Conservation (phyloP, 495 filamentous ascomycete genomes). For the Aspergillus mulundensis region DNA sequence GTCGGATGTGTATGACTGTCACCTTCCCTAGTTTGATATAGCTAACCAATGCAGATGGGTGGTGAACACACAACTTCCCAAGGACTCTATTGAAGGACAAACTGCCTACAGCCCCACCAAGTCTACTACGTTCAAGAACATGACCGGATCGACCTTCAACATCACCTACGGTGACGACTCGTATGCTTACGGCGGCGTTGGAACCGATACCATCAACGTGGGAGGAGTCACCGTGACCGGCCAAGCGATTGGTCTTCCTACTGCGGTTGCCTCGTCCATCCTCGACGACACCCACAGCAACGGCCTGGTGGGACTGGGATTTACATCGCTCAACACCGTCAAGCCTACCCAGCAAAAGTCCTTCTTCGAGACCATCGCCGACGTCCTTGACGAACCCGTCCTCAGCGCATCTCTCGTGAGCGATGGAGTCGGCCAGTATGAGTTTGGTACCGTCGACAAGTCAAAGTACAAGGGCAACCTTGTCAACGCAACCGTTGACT, state of each 20-base stretch:
- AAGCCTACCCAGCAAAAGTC: slow-evolving; percentile 64
- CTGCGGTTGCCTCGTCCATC: slow-evolving; percentile 59
- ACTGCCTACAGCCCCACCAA: slow-evolving; percentile 58
- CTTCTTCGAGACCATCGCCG: slow-evolving; percentile 74
- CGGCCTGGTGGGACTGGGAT: slow-evolving; percentile 77
- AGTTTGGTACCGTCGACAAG: slow-evolving; percentile 69
- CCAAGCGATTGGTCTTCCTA: slow-evolving; percentile 72
- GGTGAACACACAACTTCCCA: slow-evolving; percentile 61
- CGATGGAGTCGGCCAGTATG: slow-evolving; percentile 62
- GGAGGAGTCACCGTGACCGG: slow-evolving; percentile 62
- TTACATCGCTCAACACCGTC: slow-evolving; percentile 70
- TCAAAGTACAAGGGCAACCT: slow-evolving; percentile 62
- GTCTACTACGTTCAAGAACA: slow-evolving; percentile 49
- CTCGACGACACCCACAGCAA: slow-evolving; percentile 56
- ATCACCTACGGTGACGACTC: slow-evolving; percentile 75
- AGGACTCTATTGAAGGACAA: slow-evolving; percentile 44
- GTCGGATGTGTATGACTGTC: slow-evolving; percentile 62
- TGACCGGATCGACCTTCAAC: slow-evolving; percentile 52
- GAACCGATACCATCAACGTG: slow-evolving; percentile 68
- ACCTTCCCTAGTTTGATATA: background rate
- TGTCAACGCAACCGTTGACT: slow-evolving; percentile 60
- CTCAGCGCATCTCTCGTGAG: slow-evolving; percentile 67
- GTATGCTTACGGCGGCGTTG: slow-evolving; percentile 61
- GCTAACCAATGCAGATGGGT: slow-evolving; percentile 56
- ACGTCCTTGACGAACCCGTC: slow-evolving; percentile 59